Conservation (phyloP, 768 basidiomycete species). For the Exidia glandulosa region DNA sequence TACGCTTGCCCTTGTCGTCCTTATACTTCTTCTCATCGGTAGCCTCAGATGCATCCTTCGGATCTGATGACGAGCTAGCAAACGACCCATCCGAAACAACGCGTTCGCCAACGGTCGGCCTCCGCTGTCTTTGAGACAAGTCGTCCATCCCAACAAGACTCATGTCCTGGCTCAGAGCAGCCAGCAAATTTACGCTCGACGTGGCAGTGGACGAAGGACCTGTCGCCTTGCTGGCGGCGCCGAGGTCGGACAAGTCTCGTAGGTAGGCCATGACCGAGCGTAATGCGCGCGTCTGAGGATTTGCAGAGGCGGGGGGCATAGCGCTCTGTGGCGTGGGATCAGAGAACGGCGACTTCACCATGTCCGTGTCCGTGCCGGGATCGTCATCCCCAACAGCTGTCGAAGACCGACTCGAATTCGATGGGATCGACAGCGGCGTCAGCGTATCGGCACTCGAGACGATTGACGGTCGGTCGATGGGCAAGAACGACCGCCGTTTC, state of each 20-base stretch:
- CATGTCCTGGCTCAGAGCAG: constrained; percentile 13
- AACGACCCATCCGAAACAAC: constrained; percentile 35
- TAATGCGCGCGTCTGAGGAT: constrained; percentile 58
- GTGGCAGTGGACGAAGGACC: constrained; percentile 46
- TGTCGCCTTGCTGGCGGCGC: constrained; percentile 42
- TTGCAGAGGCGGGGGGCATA: background rate
- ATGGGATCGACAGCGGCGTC: background rate
- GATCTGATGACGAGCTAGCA: constrained; percentile 1
- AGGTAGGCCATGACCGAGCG: constrained; percentile 93
- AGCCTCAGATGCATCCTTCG: constrained; percentile 2
- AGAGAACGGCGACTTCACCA: background rate
- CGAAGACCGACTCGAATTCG: background rate
- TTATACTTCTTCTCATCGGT: constrained; percentile 79
- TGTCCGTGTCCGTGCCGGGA: background rate
- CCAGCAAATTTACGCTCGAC: constrained; percentile 23
- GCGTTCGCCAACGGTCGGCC: constrained; percentile 58
- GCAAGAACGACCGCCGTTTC: constrained; percentile 83
- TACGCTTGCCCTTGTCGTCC: constrained; percentile 78
- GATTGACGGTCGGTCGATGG: constrained; percentile 59
- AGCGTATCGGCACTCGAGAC: background rate
- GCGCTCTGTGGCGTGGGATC: background rate
- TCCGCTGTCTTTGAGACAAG: constrained; percentile 36
- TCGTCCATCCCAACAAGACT: constrained; percentile 23
- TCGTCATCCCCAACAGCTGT: background rate
- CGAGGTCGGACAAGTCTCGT: constrained; percentile 89